Percentiles rank a stretch among this genome's conserved stretches.
These are phyloP conservation scores for Diaporthe citrichinensis DNA, from an alignment of 2,329 filamentous ascomycete genomes.

Conservation along the genomic window DNA sequence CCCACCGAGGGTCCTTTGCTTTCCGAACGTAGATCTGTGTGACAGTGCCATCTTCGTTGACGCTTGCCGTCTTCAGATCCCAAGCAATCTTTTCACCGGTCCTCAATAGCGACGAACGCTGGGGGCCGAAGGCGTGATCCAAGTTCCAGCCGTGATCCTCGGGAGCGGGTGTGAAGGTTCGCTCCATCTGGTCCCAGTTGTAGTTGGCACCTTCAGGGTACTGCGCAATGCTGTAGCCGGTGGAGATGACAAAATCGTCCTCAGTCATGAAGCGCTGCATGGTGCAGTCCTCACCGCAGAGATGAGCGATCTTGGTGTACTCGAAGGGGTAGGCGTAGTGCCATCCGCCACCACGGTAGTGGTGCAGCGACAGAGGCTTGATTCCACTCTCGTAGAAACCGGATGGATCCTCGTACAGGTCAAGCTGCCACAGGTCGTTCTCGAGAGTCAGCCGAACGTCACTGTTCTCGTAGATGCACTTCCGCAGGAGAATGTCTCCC, in stretches of 20 bases:
- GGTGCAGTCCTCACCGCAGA: slow-evolving; percentile 73
- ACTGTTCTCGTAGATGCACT: slow-evolving; percentile 76
- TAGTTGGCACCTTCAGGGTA: slow-evolving; percentile 66
- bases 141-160: slow-evolving; percentile 52
- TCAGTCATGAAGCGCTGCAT: slow-evolving; percentile 70
- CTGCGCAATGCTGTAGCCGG: slow-evolving; percentile 71
- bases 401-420: slow-evolving; percentile 71
- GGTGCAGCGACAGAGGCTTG: slow-evolving; percentile 72
- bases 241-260: slow-evolving; percentile 69
- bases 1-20: slow-evolving; percentile 68
- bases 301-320: slow-evolving; percentile 69
- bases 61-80: slow-evolving; percentile 65
- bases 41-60: slow-evolving; percentile 64
- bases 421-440: slow-evolving; percentile 72
- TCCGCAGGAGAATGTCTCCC: slow-evolving; percentile 73
- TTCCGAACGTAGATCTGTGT: slow-evolving; percentile 68
- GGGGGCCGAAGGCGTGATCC: slow-evolving; percentile 50
- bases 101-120: slow-evolving; percentile 47
- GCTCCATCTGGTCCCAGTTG: slow-evolving; percentile 50
- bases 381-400: slow-evolving; percentile 76
- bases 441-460: slow-evolving; percentile 70
- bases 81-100: slow-evolving; percentile 53
- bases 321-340: slow-evolving; percentile 68
- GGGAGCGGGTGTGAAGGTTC: slow-evolving; percentile 49
- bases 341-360: slow-evolving; percentile 74